phyloP scores from a whole-genome alignment of 208 protist genomes.

The Acanthamoeba polyphaga region DNA sequence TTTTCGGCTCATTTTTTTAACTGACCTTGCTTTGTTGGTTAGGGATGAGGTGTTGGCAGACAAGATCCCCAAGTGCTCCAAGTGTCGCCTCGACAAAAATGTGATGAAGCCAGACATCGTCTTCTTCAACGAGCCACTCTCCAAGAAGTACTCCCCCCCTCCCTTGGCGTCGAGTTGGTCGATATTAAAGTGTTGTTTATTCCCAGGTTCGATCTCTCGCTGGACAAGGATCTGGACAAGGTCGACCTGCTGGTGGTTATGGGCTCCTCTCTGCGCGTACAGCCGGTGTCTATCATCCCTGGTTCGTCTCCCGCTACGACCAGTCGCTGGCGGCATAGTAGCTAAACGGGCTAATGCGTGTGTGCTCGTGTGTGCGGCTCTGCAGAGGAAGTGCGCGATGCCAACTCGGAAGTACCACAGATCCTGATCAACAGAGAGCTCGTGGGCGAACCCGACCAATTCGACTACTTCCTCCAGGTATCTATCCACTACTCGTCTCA shows the following conservation, averaged over 20 bases:
- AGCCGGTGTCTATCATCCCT: slow-evolving; percentile 81
- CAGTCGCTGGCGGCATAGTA: no score
- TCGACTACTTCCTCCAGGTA: slow-evolving; percentile 73
- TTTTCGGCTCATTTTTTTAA: not conserved
- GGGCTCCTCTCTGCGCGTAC: slow-evolving; percentile 86
- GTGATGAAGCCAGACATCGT: slow-evolving; percentile 87
- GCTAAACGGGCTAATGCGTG: not conserved
- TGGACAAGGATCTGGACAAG: slow-evolving; percentile 76
- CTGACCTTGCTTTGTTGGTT: no score
- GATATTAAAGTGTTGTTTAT: no score
- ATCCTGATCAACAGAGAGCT: slow-evolving; percentile 88
- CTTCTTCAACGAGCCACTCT: slow-evolving; percentile 86
- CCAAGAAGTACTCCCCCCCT: slow-evolving; percentile 11
- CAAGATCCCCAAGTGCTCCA: slow-evolving; percentile 45
- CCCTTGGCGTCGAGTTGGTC: not conserved
- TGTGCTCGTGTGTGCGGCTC: not conserved
- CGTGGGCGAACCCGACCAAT: slow-evolving; percentile 68
- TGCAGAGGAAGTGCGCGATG: not conserved
- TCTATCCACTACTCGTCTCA: no score
- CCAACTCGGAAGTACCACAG: slow-evolving; percentile 76
- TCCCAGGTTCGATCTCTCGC: slow-evolving; percentile 67
- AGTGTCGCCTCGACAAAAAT: slow-evolving; percentile 56
- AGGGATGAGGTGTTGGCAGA: slow-evolving; percentile 32
- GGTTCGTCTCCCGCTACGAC: not conserved
- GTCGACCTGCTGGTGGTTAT: slow-evolving; percentile 87